Base-by-base conservation (phyloP, 176 grass and related monocot species). In the Triticum turgidum region DNA sequence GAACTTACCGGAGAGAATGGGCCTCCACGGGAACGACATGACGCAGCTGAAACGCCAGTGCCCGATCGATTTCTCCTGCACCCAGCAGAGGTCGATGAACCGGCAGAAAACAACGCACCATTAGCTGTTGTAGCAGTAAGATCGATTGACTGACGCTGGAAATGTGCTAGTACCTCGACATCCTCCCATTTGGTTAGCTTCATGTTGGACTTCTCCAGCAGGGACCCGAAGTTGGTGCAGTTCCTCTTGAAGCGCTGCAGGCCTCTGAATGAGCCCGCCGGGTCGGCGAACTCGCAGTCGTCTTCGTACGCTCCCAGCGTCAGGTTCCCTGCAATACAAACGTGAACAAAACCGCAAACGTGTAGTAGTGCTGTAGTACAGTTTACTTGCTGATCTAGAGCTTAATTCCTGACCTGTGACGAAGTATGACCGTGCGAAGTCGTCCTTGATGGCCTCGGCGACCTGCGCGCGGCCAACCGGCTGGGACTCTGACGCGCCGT, bases 131-230 rank as follows among this genome's bases (percentile, higher is more conserved):
- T n/a, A n/a, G 29, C 2, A 29, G 29, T 29, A 37, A 78, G 15
- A 58, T 12, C 14, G 42, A 49, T 9, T 5, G 7, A 12, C 12
- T 52, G 80, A 6, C 7, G 6, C 1, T 2, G 30, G 39, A 85
- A 17, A 20, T 1, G 34, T 29, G 2, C 29, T 29, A 29, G 29
- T 76, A 96, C 97, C 79, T 92, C 82, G 3, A 89, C 76, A 41
- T 96, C 90, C 88, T 96, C 96, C 96, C 96, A 98, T 84, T 90
- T 95, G 32, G 88, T 96, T 62, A 96, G 96, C 70, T 98, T 96
- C 93, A 98, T 96, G 81, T 88, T 94, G 12, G 93, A 96, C 45
- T 89, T 96, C 79, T 98, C 93, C 35, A 94, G 76, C 65, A 98
- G 88, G 42, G 91, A 94, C 17, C 96, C 92, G 24, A 98, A 98